Evolutionary conservation across 2,329 filamentous ascomycete genomes (phyloP), one percentile per base, ranked within the genome.

Genomic region (Monilinia aucupariae): DNA sequence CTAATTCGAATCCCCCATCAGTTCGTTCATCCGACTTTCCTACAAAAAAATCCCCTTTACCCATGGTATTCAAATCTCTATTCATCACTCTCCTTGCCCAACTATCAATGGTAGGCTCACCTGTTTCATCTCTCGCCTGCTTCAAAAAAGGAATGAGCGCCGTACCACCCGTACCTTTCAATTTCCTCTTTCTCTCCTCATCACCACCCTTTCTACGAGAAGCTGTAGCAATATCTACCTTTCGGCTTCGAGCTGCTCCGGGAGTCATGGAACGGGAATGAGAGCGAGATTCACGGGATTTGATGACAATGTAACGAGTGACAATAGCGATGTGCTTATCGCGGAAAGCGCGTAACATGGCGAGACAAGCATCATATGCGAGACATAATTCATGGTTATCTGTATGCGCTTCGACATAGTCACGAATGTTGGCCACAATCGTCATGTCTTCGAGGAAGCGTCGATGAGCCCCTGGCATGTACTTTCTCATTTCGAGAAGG

Each of bases 281-380:
- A 0, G 83, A 85, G 60, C 88, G 82, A 8, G 86, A 84, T 75
- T 93, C 89, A 30, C 89, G 86, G 1, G 90, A 92, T 51, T 93
- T 92, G 68, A 94, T 80, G 71, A 99, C 89, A 75, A 99, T 96
- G 78, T 97, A 99, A 48, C 94, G 89, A 5, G 91, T 92, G 22
- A 99, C 94, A 70, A 99, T 93, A 74, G 91, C 90, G 71, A 99
- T 96, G 75, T 99, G 94, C 75, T 92, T 96, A 76, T 97, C 92
- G 43, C 74, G 69, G 64, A 75, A 74, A 22, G 81, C 78, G 61
- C 85, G 82, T 27, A 91, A 79, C 85, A 89, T 89, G 8, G 85
- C 87, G 9, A 99, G 81, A 73, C 92, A 96, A 8, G 92, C 91
- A 72, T 99, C 94, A 75, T 93, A 99, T 0, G 94, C 91, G 22